phyloP scores from a whole-genome alignment of 2,329 filamentous ascomycete species.

The Fusarium brevicatenulatum region DNA sequence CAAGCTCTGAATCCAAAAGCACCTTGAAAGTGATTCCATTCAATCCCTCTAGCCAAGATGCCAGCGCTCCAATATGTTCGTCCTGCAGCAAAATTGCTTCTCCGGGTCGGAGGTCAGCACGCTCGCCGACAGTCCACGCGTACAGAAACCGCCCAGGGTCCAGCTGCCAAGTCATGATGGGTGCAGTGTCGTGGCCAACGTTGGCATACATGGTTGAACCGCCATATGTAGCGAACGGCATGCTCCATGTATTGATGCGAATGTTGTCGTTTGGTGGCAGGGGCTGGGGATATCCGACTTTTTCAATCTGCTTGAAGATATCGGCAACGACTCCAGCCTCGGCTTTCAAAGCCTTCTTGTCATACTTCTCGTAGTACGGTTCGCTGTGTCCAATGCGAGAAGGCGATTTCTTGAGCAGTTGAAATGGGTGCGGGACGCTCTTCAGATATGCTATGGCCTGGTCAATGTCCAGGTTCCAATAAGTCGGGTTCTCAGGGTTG shows the following conservation, averaged over 20 bases:
- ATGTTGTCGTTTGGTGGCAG: neutral
- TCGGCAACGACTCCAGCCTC: neutral
- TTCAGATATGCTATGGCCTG: neutral
- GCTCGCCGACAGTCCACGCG: neutral
- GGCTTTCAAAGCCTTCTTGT: neutral
- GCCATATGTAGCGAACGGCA: neutral
- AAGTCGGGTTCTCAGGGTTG: neutral
- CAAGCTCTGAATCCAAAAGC: neutral
- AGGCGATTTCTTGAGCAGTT: neutral
- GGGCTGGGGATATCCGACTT: neutral
- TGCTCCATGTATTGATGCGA: neutral
- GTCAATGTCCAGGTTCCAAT: neutral
- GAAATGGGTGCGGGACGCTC: neutral
- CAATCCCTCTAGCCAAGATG: neutral
- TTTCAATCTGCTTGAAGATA: neutral
- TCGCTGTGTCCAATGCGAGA: neutral
- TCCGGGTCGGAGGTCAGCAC: neutral
- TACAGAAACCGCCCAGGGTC: neutral
- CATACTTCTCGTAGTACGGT: neutral
- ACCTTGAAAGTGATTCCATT: neutral
- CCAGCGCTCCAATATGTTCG: neutral
- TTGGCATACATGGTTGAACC: neutral
- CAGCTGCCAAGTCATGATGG: neutral
- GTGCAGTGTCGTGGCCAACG: neutral
- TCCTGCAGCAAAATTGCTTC: neutral